Evolutionary conservation across 2,329 filamentous ascomycete species (phyloP).

Genomic region (Lasiodiplodia theobromae): DNA sequence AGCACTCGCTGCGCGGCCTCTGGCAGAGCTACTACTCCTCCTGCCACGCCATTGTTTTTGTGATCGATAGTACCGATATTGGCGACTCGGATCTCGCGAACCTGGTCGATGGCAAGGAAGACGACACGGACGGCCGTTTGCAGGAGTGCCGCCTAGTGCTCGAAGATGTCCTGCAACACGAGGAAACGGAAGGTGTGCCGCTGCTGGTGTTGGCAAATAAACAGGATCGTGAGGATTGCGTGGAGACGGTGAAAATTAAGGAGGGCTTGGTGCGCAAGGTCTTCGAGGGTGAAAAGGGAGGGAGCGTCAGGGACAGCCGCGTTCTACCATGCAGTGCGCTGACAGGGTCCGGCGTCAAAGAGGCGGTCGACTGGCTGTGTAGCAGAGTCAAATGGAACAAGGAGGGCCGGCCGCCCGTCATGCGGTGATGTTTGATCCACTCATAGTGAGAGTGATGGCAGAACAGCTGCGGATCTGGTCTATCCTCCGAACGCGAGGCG

Average conservation of each 20-base stretch:
- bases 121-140: slow-evolving; percentile 62
- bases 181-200: slow-evolving; percentile 89
- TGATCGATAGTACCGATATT: slow-evolving; percentile 94
- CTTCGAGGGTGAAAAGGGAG: slow-evolving; percentile 91
- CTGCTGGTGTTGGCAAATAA: slow-evolving; percentile 95
- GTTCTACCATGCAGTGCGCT: slow-evolving; percentile 93
- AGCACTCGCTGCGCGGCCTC: slow-evolving; percentile 83
- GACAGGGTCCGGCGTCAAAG: slow-evolving; percentile 80
- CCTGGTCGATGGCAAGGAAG: slow-evolving; percentile 41
- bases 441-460: neutral
- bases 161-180: slow-evolving; percentile 86
- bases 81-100: slow-evolving; percentile 77
- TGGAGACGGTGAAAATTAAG: slow-evolving; percentile 97
- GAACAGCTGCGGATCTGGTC: neutral
- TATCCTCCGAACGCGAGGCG: no score
- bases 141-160: slow-evolving; percentile 90
- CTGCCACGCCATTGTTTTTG: slow-evolving; percentile 97
- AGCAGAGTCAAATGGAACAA: slow-evolving; percentile 96
- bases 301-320: slow-evolving; percentile 84
- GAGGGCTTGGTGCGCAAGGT: slow-evolving; percentile 95
- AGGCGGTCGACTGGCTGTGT: slow-evolving; percentile 96
- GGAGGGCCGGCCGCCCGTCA: slow-evolving; percentile 87
- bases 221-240: slow-evolving; percentile 95
- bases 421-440: slow-evolving; percentile 70
- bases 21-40: slow-evolving; percentile 96